Conservation (phyloP, 139 green algal species). For the Tetraselmis striata region DNA sequence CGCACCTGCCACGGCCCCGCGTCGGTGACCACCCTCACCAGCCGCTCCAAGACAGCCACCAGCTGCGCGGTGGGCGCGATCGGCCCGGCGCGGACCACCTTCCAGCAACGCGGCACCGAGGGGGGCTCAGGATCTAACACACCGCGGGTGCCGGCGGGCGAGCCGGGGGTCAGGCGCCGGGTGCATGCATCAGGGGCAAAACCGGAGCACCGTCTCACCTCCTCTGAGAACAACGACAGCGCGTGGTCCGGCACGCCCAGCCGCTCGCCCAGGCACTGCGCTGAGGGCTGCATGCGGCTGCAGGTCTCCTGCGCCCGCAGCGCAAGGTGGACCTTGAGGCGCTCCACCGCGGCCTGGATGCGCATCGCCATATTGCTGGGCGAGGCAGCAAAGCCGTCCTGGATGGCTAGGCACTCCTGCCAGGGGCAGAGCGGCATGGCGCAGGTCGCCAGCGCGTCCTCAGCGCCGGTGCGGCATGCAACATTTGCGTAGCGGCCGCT, state of each 20-base stretch:
- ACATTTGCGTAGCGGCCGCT: too few relatives aligned
- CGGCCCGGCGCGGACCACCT: not conserved
- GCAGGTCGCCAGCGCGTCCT: too few relatives aligned
- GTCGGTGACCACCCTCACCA: conserved; percentile 2
- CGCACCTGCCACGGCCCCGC: conserved; percentile 8
- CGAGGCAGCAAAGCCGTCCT: not conserved
- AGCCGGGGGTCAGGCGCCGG: too few relatives aligned
- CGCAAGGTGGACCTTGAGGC: conserved; percentile 46
- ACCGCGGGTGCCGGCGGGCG: too few relatives aligned
- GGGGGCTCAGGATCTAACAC: conserved; percentile 6
- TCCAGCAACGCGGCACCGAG: not conserved
- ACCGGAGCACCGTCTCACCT: too few relatives aligned
- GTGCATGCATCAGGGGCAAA: too few relatives aligned
- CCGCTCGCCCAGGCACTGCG: conserved; percentile 34
- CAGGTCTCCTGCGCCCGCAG: conserved; percentile 19
- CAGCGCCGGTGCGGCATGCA: too few relatives aligned
- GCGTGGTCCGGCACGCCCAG: conserved; percentile 35
- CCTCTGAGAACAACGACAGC: conserved; percentile 41
- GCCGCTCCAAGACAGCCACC: not conserved
- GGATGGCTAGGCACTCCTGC: not conserved
- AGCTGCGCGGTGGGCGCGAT: conserved; percentile 1
- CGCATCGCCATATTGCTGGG: conserved; percentile 19
- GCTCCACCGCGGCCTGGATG: conserved; percentile 58
- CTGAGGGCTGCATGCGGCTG: conserved; percentile 34
- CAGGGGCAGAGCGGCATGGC: too few relatives aligned